Evolutionary conservation across 164 flowering plant genomes (phyloP), one percentile per base, ranked within the genome.

Genomic region (Aristolochia contorta): DNA sequence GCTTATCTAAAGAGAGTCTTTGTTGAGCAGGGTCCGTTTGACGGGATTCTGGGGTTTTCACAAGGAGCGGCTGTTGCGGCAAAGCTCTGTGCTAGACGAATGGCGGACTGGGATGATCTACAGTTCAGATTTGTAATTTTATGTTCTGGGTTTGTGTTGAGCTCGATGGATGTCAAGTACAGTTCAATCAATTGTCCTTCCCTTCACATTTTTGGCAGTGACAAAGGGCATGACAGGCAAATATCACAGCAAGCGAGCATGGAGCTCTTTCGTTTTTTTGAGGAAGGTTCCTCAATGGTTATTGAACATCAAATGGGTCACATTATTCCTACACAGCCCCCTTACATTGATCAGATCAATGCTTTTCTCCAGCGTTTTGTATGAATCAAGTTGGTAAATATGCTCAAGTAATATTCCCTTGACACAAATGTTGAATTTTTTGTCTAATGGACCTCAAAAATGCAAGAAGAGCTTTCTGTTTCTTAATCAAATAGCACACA

Each of bases 31-130:
- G 99, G 99, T 22, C 99, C 95, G 4, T 88, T 93, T 68, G 97
- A 93, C 74, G 97, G 99, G 55, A 75, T 93, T 32, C 62, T 93
- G 75, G 99, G 99, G 46, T 93, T 93, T 72, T 93, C 99, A 16
- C 97, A 93, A 65, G 99, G 99, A 59, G 97, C 99, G 33, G 90
- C 96, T 22, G 86, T 90, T 89, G 82, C 85, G 19, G 95, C 95
- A 51, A 61, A 68, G 24, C 64, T 90, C 18, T 77, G 82, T 75
- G 81, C 81, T 3, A 65, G 43, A 33, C 61, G 33, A 58, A 77
- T 62, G 47, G 72, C 45, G 33, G 72, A 60, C 22, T 69, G 67
- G 43, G 72, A 70, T 22, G 76, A 65, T 54, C 68, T 80, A 12
- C 69, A 75, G 62, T 80, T 86, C 60, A 77, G 83, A 67, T 93